Evolutionary conservation across 2,329 filamentous ascomycete genomes (phyloP).

Genomic region (Celoporthe dispersa): DNA sequence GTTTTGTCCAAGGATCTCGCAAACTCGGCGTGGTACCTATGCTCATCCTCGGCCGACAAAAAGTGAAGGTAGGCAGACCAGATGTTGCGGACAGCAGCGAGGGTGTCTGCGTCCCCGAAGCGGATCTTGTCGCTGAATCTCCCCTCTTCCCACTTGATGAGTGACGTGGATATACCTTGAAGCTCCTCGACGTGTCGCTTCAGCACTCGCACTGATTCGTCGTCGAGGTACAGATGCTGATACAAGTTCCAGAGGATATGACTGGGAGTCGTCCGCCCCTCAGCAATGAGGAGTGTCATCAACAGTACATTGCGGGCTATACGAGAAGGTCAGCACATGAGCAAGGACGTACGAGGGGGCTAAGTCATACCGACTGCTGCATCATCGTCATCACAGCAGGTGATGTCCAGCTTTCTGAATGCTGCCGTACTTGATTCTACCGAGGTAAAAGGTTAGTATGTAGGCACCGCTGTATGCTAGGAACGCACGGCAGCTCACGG

Average conservation of each 20-base stretch:
- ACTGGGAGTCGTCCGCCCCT: slow-evolving; percentile 33
- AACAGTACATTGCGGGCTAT: slow-evolving; percentile 60
- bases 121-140: slow-evolving; percentile 44
- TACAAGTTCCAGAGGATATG: slow-evolving; percentile 57
- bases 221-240: slow-evolving; percentile 55
- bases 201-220: slow-evolving; percentile 43
- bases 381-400: slow-evolving; percentile 58
- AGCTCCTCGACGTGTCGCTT: slow-evolving; percentile 50
- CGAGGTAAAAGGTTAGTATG: neutral
- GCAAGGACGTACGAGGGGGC: neutral
- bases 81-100: slow-evolving; percentile 45
- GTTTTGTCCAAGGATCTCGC: slow-evolving; percentile 20
- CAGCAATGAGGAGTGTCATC: slow-evolving; percentile 55
- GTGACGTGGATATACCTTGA: slow-evolving; percentile 40
- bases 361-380: slow-evolving; percentile 51
- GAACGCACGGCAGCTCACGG: slow-evolving; percentile 36
- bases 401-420: slow-evolving; percentile 54
- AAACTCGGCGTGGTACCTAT: slow-evolving; percentile 31
- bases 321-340: slow-evolving; percentile 16
- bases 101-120: slow-evolving; percentile 25
- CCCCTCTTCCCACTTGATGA: slow-evolving; percentile 49
- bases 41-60: slow-evolving; percentile 27
- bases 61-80: slow-evolving; percentile 44
- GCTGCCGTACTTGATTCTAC: slow-evolving; percentile 33
- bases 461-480: neutral